Evolutionary conservation across 331 rosid species (phyloP), one percentile per base, ranked within the genome.

Genomic region (Quercus lobata): DNA sequence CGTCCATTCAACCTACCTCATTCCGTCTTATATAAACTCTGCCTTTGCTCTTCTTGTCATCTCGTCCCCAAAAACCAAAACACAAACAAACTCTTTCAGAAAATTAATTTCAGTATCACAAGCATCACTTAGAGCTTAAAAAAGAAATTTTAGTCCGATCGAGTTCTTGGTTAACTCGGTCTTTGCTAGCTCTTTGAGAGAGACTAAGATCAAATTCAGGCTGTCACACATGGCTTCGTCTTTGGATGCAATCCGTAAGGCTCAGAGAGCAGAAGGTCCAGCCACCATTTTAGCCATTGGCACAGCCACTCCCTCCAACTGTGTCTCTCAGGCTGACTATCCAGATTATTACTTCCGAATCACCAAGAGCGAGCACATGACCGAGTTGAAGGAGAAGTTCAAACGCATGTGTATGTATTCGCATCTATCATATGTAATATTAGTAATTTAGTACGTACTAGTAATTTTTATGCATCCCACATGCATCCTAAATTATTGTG

Each of bases 321-420:
- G 78, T 14, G 5, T 90, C 2, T 6, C n/a, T 1, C 94, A 90
- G 69, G 86, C 81, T 3, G 88, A 83, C 0, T 90, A 88, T 73
- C 94, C 94, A 0, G 94, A 90, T 49, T 90, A 81, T 69, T 90
- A 90, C 83, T 90, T 90, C 54, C 90, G 90, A 3, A 81, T 90
- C 57, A 90, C 94, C 74, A 83, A 90, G 1, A 86, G 89, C 21
- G 83, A 90, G 1, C 94, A 90, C 78, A 88, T 84, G 92, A 88
- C 92, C 10, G 85, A 86, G 0, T 82, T 90, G 69, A 88, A 90
- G 16, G 87, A 88, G 2, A 90, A 90, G 34, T 90, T 90, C 74
- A 72, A 76, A 68, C 94, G 92, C 81, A 90, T 90, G 90, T 90
- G 94, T 90, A 83, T 15, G 55, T 49, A 49, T 49, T 49, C 17